Percentiles rank a stretch among this genome's conserved stretches.
Evolutionary conservation across 164 flowering plant genomes (phyloP).

Genomic region (Akebia trifoliata): DNA sequence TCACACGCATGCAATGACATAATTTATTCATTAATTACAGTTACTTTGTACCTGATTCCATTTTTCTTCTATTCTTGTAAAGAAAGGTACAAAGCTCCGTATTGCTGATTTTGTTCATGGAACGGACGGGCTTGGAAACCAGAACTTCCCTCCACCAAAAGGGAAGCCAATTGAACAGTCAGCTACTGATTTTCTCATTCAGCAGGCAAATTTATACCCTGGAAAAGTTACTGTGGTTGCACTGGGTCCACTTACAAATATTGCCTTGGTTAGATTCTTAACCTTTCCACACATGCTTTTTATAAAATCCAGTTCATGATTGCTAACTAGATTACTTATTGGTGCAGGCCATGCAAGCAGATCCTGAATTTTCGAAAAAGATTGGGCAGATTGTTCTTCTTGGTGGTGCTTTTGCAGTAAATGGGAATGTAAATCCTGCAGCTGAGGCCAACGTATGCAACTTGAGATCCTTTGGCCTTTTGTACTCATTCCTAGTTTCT

Average conservation of each 20-base stretch:
- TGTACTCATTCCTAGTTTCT: background rate
- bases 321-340: too few relatives aligned
- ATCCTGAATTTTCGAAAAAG: constrained; percentile 70
- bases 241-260: constrained; percentile 86
- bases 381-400: constrained; percentile 72
- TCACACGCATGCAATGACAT: too few relatives aligned
- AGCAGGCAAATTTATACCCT: constrained; percentile 65
- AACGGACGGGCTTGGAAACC: constrained; percentile 88
- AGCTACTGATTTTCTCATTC: constrained; percentile 62
- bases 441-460: constrained; percentile 88
- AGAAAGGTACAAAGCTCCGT: constrained; percentile 91
- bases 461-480: background rate
- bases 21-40: too few relatives aligned
- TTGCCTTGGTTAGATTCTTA: constrained; percentile 64
- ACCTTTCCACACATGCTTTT: too few relatives aligned
- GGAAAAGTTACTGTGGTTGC: constrained; percentile 87
- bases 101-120: constrained; percentile 97
- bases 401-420: constrained; percentile 93
- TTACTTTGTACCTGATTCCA: background rate
- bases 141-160: constrained; percentile 74
- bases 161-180: constrained; percentile 63
- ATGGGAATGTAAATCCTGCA: constrained; percentile 97
- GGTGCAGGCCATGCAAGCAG: constrained; percentile 65
- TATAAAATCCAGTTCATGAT: too few relatives aligned
- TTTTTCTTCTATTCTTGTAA: constrained; percentile 7